Evolutionary conservation across 2,329 filamentous ascomycete species (phyloP).

Genomic region (Albifimbria verrucaria): DNA sequence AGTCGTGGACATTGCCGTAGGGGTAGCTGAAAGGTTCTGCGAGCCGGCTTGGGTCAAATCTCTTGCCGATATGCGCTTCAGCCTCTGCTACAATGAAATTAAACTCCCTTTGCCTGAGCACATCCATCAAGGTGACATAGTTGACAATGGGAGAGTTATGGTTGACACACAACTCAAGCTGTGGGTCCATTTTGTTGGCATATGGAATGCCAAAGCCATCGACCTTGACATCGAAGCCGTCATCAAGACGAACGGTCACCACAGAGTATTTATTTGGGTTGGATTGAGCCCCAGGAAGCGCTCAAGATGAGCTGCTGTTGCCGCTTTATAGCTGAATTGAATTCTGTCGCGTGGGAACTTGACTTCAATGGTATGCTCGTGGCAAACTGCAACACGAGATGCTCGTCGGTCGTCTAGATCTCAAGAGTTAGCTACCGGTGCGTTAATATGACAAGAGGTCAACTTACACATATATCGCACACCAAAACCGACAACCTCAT

Average conservation of each 20-base stretch:
- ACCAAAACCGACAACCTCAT: not conserved
- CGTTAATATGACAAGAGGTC: not conserved
- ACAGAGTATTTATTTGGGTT: not conserved
- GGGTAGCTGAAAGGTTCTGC: not conserved
- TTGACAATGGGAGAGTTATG: not conserved
- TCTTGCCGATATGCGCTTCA: not conserved
- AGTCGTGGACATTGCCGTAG: not conserved
- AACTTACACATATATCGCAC: not conserved
- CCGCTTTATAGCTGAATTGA: not conserved
- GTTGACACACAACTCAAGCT: not conserved
- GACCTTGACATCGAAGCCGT: not conserved
- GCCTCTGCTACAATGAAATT: not conserved
- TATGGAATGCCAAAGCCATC: not conserved
- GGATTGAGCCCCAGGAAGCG: not conserved
- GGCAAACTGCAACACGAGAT: not conserved
- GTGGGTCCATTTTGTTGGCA: not conserved
- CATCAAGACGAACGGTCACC: not conserved
- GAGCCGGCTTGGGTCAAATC: not conserved
- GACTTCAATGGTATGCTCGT: not conserved
- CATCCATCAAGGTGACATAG: not conserved
- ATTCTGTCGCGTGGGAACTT: not conserved
- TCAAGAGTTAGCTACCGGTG: not conserved
- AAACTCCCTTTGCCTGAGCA: not conserved
- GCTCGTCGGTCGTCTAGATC: not conserved
- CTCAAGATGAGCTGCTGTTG: not conserved